Base-by-base conservation (phyloP, 345 rosid species). In the Noccaea caerulescens region DNA sequence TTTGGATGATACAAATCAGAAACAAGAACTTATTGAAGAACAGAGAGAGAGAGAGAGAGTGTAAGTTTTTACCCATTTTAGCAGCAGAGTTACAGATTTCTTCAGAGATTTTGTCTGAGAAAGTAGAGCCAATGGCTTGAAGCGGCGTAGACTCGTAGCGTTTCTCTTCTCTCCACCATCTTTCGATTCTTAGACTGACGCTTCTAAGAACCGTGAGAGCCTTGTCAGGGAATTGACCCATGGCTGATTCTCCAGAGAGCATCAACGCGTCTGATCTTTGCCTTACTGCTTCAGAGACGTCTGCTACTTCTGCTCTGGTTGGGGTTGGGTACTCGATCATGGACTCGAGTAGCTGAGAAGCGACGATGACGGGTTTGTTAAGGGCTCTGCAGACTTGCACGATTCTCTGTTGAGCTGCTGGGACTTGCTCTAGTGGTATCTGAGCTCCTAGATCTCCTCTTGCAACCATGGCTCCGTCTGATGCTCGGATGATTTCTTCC, bases 401-500 rank as follows among this genome's bases (percentile, higher is more conserved):
- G 51, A 92, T 83, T 72, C 55, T 95, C 71, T 86, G 94, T 75
- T 95, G 99, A 41, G 97, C 94, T 53, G 98, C 80, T 49, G 98
- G 99, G 67, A 95, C 99, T 85, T 95, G 97, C 76, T 95, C 99
- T 58, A 95, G 83, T 47, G 98, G 98, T 72, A 65, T 71, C 88
- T 94, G 99, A 74, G 99, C 99, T 72, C 97, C 99, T 63, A 94
- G 76, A 73, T 94, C 99, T 16, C 96, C 99, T 84, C 99, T 91
- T 41, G 99, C 99, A 25, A 94, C 99, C 99, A 94, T 94, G 76
- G 99, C 99, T 75, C 99, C 99, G 81, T 92, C 98, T 50, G 99
- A 92, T 69, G 96, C 94, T 76, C 23, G 80, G 52, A 92, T 80
- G 51, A 95, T 95, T 67, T 88, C 97, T 82, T 92, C 94, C 82